Evolutionary conservation across 331 rosid genomes (phyloP), one percentile per base, ranked within the genome.

Genomic region (Quercus lobata): DNA sequence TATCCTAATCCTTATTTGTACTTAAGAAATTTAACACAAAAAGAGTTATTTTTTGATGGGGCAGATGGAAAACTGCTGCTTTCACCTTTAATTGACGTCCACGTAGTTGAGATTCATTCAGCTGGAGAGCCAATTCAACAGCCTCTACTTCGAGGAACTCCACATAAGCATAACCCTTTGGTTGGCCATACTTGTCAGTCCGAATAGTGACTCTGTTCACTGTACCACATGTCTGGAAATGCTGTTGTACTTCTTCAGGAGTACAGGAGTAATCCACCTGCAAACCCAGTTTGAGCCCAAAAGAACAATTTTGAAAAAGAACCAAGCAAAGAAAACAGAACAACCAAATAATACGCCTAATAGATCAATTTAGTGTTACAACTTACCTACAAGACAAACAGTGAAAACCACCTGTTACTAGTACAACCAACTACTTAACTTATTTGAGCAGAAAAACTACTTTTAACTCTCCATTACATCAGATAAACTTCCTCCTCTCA

Each of bases 211-310:
- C 88, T 70, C 95, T 84, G 88, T 92, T 92, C 56, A 92, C 95
- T 0, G 97, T 92, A 24, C 97, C 95, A 69, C 97, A 92, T 5
- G 93, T 83, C 78, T 92, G 93, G 83, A 90, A 92, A 85, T 91
- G 97, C 80, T 92, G 97, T 84, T 92, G 97, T 83, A 92, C 97
- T 83, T 92, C 97, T 86, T 92, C 97, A 17, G 97, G 96, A 57
- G 97, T 91, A 71, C 96, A 92, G 10, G 92, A 72, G 81, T 92
- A 92, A 72, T 91, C 96, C 57, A 92, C 96, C 97, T 92, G 92
- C 69, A 75, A 41, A 81, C 53, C 34, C 77, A 80, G 10, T 70
- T 74, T 69, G 72, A 73, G 25, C 66, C 35, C 24, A 49, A 27
- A 57, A 78, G 37, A 55, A 21, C 37, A 19, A 72, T 49, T 63